These are phyloP conservation scores for Acanthamoeba healyi DNA, from an alignment of 208 protist species.

Conservation along the genomic window DNA sequence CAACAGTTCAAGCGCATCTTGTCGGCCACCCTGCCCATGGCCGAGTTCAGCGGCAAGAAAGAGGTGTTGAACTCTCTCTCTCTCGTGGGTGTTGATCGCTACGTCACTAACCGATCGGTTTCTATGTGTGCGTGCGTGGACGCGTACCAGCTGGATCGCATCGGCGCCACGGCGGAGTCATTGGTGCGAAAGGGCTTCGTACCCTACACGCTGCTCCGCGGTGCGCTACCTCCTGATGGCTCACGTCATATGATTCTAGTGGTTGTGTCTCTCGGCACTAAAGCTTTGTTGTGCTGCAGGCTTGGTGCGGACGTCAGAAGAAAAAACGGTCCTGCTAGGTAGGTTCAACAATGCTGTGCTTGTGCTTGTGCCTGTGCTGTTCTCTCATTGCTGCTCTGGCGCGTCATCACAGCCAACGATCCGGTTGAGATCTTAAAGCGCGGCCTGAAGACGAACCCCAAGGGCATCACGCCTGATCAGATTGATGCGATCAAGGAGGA, in stretches of 20 bases:
- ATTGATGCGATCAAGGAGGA: neutral
- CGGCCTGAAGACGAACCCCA: neutral
- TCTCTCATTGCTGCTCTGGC: neutral
- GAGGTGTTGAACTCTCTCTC: neutral
- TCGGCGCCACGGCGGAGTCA: neutral
- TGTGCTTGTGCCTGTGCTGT: neutral
- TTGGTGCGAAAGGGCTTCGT: neutral
- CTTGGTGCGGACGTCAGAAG: too few species aligned
- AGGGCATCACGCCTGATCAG: neutral
- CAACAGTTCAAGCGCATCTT: neutral
- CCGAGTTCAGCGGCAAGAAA: neutral
- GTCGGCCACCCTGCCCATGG: slow-evolving; percentile 5
- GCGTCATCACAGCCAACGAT: neutral
- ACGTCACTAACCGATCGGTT: neutral
- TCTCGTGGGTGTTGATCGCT: too few species aligned
- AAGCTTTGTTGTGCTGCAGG: too few species aligned
- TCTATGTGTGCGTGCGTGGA: neutral
- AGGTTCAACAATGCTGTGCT: neutral
- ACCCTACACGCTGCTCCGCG: neutral
- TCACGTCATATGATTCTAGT: neutral
- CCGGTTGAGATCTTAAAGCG: neutral
- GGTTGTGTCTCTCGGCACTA: neutral
- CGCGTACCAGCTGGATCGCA: slow-evolving; percentile 16
- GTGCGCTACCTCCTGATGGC: neutral
- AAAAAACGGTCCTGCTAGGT: neutral